Conservation (phyloP, 2,329 filamentous ascomycete species). For the Mollisiaceae sp. region DNA sequence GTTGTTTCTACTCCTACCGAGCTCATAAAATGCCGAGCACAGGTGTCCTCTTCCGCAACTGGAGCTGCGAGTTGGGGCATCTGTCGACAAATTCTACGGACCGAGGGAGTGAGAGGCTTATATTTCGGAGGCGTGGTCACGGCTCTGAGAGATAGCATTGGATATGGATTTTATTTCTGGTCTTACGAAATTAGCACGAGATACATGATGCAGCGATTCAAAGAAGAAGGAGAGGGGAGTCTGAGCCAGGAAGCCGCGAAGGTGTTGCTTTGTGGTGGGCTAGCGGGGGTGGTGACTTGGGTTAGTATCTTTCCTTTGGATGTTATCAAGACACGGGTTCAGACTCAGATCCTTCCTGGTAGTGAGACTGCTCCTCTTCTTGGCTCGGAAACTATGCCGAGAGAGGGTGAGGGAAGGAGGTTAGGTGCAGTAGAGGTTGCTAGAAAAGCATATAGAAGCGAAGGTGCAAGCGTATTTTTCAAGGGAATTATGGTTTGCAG, state of each 20-base stretch:
- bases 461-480: slow-evolving; percentile 70
- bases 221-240: slow-evolving; percentile 41
- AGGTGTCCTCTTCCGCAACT: slow-evolving; percentile 56
- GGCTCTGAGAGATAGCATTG: slow-evolving; percentile 80
- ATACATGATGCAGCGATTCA: slow-evolving; percentile 48
- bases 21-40: slow-evolving; percentile 86
- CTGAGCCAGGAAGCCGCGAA: slow-evolving; percentile 57
- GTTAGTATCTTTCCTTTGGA: slow-evolving; percentile 89
- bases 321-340: slow-evolving; percentile 90
- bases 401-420: slow-evolving; percentile 36
- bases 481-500: slow-evolving; percentile 81
- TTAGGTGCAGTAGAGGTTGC: slow-evolving; percentile 67
- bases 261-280: slow-evolving; percentile 80
- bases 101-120: slow-evolving; percentile 69
- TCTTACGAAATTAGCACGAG: slow-evolving; percentile 80
- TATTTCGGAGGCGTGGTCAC: slow-evolving; percentile 85
- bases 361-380: slow-evolving; percentile 21
- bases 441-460: slow-evolving; percentile 66
- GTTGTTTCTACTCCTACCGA: slow-evolving; percentile 87
- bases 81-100: slow-evolving; percentile 62
- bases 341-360: slow-evolving; percentile 63
- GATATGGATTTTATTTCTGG: slow-evolving; percentile 99
- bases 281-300: slow-evolving; percentile 90
- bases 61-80: slow-evolving; percentile 56
- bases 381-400: neutral